Base-by-base conservation (phyloP, 2,329 filamentous ascomycete species). In the Monilinia laxa region DNA sequence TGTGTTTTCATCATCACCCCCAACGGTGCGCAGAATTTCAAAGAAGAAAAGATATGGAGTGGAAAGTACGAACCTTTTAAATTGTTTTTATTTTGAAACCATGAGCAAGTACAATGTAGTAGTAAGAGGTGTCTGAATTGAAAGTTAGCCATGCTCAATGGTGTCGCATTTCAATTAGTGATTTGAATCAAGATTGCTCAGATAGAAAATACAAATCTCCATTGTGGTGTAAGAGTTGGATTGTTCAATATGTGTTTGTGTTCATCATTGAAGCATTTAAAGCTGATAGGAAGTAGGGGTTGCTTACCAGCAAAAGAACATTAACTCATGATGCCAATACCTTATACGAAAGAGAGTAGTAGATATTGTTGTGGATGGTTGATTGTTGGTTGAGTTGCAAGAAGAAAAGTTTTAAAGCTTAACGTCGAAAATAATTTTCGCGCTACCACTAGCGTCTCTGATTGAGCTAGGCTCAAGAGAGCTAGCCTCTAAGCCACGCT, bases 171-270 rank as follows among this genome's bases (percentile, higher is more conserved):
- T 18, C 7, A 62, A 47, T 57, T 14, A 4, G 52, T 54, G 59
- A 63, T 56, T 11, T 31, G 38, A 62, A 54, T 45, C 49, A 62
- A 68, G 69, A 68, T 68, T 70, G 68, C 68, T 79, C 77, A 78
- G 77, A 76, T 71, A 74, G 70, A 74, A 76, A 70, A 70, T 73
- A 75, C 70, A 70, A 74, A 73, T 77, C 75, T 74, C 74, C 73
- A 76, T 75, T 69, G 63, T 68, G 53, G 68, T 73, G 75, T 79
- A 79, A 77, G 78, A 79, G 78, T 80, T 80, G 78, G 77, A 79
- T 79, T 79, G 77, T 79, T 79, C 78, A 74, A 71, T 69, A 60
- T 73, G 66, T 74, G 73, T 74, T 72, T 75, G 69, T 64, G 77
- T 74, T 79, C 78, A 78, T 79, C 77, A 79, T 75, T 72, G 71